These are phyloP conservation scores for Penicillium sp. DNA, from an alignment of 2,329 filamentous ascomycete genomes.

Conservation along the genomic window DNA sequence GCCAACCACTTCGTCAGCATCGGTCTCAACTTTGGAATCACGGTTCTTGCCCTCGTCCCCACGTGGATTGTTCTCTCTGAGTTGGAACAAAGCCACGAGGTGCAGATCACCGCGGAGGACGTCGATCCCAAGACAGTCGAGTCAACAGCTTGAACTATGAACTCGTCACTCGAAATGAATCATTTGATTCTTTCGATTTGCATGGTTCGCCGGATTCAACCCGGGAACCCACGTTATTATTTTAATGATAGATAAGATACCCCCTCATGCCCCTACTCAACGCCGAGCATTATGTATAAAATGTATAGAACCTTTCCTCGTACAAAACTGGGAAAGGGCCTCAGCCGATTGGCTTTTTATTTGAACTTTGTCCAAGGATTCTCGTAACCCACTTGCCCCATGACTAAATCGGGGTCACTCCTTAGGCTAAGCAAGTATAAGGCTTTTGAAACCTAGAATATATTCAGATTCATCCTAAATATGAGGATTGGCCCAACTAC, in stretches of 20 bases:
- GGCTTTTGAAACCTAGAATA: not conserved
- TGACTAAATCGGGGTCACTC: not conserved
- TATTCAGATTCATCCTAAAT: not conserved
- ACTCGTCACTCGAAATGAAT: not conserved
- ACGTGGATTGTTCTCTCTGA: constrained; percentile 20
- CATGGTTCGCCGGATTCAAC: not conserved
- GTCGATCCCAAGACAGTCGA: not conserved
- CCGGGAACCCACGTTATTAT: not conserved
- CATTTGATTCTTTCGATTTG: constrained; percentile 1
- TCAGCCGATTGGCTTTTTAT: not conserved
- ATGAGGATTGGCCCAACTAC: not conserved
- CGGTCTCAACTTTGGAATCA: constrained; percentile 21
- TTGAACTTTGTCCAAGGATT: not conserved
- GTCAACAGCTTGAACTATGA: constrained; percentile 1
- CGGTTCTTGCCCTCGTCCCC: constrained; percentile 16
- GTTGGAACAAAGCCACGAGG: constrained; percentile 20
- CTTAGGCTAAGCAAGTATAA: not conserved
- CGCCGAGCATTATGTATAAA: constrained; percentile 6
- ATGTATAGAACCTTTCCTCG: constrained; percentile 2
- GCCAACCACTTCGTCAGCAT: constrained; percentile 22
- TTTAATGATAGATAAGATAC: constrained; percentile 6
- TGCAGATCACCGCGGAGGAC: constrained; percentile 16
- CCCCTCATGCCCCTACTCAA: constrained; percentile 7
- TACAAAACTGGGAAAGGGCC: not conserved
- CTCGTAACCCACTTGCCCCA: not conserved